Conservation (phyloP, 2,329 filamentous ascomycete genomes). For the Aureobasidium mangrovei region DNA sequence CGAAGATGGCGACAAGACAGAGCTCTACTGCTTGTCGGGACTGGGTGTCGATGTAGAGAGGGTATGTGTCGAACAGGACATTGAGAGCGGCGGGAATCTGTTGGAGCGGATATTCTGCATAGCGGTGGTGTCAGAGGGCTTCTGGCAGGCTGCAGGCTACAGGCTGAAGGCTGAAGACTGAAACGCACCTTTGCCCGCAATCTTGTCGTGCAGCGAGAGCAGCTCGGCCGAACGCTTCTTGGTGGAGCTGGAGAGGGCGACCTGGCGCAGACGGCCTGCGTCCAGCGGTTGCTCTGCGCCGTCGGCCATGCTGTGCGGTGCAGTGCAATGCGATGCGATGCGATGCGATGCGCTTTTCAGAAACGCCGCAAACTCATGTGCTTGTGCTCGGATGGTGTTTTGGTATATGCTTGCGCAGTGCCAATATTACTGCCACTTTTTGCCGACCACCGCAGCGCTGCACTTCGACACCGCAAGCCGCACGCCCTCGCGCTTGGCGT, state of each 20-base stretch:
- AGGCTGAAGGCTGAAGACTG: background rate
- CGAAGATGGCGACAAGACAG: constrained; percentile 64
- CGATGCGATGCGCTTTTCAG: background rate
- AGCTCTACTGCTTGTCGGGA: constrained; percentile 76
- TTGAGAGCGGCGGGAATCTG: constrained; percentile 40
- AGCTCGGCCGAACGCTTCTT: constrained; percentile 40
- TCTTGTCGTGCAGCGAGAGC: constrained; percentile 34
- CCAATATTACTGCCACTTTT: background rate
- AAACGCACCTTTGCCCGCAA: constrained; percentile 35
- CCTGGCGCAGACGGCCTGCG: constrained; percentile 27
- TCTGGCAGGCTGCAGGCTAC: background rate
- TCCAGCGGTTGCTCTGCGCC: constrained; percentile 15
- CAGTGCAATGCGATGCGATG: background rate
- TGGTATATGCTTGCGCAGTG: too few species aligned
- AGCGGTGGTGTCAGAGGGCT: background rate
- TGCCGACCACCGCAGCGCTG: too few species aligned
- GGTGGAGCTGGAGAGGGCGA: constrained; percentile 39
- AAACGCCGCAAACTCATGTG: constrained; percentile 11
- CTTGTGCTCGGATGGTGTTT: background rate
- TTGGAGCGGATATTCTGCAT: constrained; percentile 15
- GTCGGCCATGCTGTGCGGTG: constrained; percentile 14
- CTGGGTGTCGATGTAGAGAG: constrained; percentile 74
- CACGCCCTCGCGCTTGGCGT: background rate
- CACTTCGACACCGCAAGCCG: too few species aligned
- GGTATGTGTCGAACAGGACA: constrained; percentile 77